Base-by-base conservation (phyloP, 345 rosid genomes). In the Gossypium herbaceum region DNA sequence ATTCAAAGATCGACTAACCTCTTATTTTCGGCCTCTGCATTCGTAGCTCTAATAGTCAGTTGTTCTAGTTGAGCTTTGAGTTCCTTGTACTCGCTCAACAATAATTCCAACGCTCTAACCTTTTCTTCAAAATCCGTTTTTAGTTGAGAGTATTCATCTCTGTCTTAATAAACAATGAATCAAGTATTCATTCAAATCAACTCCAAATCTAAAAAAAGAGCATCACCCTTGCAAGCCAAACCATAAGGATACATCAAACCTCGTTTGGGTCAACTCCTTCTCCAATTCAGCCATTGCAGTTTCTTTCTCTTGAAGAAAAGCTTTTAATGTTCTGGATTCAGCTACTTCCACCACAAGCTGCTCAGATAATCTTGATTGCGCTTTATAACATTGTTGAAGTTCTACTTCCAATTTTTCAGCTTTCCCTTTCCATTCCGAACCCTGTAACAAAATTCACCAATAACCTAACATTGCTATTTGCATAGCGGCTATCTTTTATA, bases 391-490 rank as follows among this genome's bases (percentile, higher is more conserved):
- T 72, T 94, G 99, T 75, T 92, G 97, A 73, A 95, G 88, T 82
- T 95, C 98, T 70, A 60, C 22, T 59, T 95, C 97, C 78, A 91
- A 80, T 45, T 80, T 87, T 70, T 92, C 94, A 10, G 91, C 86
- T 75, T 94, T 94, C 84, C 92, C 98, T 74, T 92, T 92, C 99
- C 99, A 93, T 77, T 95, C 99, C 1, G 92, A 91, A 2, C 97
- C 90, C 98, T 93, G 76, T 72, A 80, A 73, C 57, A 48, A 51
- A 76, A 63, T 58, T 39, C 59, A 67, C 48, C n/a, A 52, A 47
- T 47, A 12, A 68, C 39, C 56, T 41, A 68, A 24, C 41, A 47
- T 11, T 45, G 41, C 41, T 34, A 34, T 34, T 34, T 34, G n/a
- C 56, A 22, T 2, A 68, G 19, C 9, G 43, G 72, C 10, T 20